Evolutionary conservation across 495 filamentous ascomycete genomes (phyloP).

Genomic region (Annulohypoxylon stygium): DNA sequence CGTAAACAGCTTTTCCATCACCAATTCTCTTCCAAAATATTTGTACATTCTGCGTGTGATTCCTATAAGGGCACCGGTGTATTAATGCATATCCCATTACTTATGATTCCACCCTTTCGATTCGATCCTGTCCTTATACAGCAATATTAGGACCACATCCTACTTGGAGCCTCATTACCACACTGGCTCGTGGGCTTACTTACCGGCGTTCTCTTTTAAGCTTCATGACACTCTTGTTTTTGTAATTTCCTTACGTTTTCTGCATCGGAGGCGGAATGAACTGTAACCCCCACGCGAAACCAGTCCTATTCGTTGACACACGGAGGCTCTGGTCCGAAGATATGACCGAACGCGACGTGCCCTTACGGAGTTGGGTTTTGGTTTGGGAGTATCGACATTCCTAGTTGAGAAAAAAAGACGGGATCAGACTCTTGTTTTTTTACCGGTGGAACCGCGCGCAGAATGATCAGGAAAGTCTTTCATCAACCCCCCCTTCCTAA

Average conservation of each 20-base stretch:
- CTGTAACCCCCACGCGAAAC: constrained; percentile 35
- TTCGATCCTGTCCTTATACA: constrained; percentile 32
- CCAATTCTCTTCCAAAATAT: neutral
- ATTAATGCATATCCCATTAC: constrained; percentile 22
- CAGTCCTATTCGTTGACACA: constrained; percentile 19
- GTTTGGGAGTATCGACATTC: constrained; percentile 33
- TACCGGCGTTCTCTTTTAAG: constrained; percentile 17
- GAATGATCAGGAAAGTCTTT: constrained; percentile 21
- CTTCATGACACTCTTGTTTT: constrained; percentile 19
- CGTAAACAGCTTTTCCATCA: neutral
- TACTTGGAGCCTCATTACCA: constrained; percentile 22
- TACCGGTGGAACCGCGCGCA: constrained; percentile 23
- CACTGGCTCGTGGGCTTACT: constrained; percentile 15
- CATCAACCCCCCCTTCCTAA: constrained; percentile 13
- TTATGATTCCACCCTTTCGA: constrained; percentile 22
- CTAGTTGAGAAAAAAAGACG: constrained; percentile 9
- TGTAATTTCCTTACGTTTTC: constrained; percentile 17
- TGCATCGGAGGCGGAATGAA: constrained; percentile 40
- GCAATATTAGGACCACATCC: constrained; percentile 11
- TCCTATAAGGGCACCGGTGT: constrained; percentile 20
- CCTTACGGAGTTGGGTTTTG: constrained; percentile 39
- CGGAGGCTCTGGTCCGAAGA: constrained; percentile 37
- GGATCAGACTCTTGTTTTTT: constrained; percentile 5
- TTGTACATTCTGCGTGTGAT: constrained; percentile 30
- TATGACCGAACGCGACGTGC: constrained; percentile 42